Evolutionary conservation across 176 grass and related monocot species (phyloP).

Genomic region (Themeda triandra): DNA sequence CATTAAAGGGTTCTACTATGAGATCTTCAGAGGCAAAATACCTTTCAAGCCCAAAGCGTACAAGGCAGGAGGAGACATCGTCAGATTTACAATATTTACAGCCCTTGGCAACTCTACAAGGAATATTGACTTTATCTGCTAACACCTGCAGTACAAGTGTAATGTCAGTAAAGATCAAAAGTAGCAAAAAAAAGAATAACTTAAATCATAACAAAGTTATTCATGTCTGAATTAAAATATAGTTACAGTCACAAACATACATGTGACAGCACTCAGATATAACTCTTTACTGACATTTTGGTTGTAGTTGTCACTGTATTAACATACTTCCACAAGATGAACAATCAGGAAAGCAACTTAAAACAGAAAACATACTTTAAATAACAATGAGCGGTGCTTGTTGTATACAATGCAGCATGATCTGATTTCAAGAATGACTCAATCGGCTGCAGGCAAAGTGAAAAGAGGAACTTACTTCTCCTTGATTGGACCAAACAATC

Average conservation of each 20-base stretch:
- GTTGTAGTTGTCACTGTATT: neutral
- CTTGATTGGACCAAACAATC: too few species aligned
- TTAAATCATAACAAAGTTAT: neutral
- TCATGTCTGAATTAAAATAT: neutral
- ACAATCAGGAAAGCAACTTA: slow-evolving; percentile 3
- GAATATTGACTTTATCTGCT: too few species aligned
- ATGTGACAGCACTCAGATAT: neutral
- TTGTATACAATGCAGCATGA: too few species aligned
- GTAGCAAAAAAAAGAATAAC: neutral
- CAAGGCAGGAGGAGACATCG: slow-evolving; percentile 86
- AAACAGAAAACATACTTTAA: neutral
- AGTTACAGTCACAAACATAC: neutral
- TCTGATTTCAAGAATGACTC: too few species aligned
- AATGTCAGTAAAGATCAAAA: neutral
- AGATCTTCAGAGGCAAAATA: too few species aligned
- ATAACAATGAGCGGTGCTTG: too few species aligned
- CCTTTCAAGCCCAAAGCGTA: too few species aligned
- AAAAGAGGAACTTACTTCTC: too few species aligned
- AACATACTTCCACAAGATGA: slow-evolving; percentile 14
- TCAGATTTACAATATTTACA: slow-evolving; percentile 19
- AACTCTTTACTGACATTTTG: neutral
- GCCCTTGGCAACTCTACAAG: too few species aligned
- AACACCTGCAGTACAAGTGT: too few species aligned
- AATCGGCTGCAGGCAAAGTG: too few species aligned
- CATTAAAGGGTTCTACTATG: too few species aligned